Conservation (phyloP, 345 rosid genomes). For the Salix suchowensis region DNA sequence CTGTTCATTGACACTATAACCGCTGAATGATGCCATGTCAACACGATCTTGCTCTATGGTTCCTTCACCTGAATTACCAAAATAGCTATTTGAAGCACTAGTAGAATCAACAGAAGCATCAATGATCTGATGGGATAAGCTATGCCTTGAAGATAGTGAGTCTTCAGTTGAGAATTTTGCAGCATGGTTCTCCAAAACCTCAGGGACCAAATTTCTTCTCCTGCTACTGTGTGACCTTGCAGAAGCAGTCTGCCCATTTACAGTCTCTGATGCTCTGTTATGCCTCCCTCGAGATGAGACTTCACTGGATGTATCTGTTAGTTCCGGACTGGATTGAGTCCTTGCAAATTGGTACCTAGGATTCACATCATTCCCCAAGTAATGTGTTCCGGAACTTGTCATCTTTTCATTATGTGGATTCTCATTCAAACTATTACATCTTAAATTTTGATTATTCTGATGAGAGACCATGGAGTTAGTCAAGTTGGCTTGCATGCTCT, state of each 20-base stretch:
- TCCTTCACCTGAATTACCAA: background rate
- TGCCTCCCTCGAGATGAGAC: constrained; percentile 4
- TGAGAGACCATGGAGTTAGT: constrained; percentile 32
- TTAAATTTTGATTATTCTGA: constrained; percentile 30
- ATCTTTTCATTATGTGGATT: background rate
- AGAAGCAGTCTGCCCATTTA: background rate
- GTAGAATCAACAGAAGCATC: constrained; percentile 4
- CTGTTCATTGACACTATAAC: constrained; percentile 9
- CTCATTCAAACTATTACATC: background rate
- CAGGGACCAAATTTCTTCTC: background rate
- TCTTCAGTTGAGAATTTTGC: background rate
- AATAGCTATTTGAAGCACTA: constrained; percentile 4
- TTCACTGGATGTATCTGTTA: background rate
- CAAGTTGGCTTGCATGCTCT: constrained; percentile 34
- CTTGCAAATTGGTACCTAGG: constrained; percentile 11
- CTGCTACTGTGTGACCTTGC: constrained; percentile 3
- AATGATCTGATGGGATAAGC: background rate
- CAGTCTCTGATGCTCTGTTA: constrained; percentile 7
- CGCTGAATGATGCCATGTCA: constrained; percentile 8
- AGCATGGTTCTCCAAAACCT: background rate
- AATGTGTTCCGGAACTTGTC: constrained; percentile 4
- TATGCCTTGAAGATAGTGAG: background rate
- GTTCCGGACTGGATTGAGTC: constrained; percentile 23
- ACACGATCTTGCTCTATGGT: constrained; percentile 7
- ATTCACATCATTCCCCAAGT: constrained; percentile 4